Conservation (phyloP, 306 rosid species). For the Acmispon strigosus region DNA sequence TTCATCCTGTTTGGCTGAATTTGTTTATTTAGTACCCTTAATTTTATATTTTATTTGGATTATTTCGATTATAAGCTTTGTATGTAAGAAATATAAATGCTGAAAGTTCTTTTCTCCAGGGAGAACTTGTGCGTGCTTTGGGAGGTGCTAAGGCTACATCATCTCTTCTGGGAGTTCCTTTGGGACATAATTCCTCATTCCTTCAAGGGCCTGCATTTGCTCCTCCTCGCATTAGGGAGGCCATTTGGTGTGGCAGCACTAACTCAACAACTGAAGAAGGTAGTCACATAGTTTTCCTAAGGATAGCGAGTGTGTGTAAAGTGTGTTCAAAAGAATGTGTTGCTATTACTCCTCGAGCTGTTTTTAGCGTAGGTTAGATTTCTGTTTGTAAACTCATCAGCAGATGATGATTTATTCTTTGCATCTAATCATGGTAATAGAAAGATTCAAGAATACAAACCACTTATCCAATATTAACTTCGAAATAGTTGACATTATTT, state of each 20-base stretch:
- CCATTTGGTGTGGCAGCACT: conserved; percentile 98
- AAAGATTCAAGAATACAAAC: conserved; percentile 10
- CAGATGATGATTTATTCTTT: not conserved
- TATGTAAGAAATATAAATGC: not conserved
- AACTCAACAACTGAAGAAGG: conserved; percentile 95
- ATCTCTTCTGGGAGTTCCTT: conserved; percentile 90
- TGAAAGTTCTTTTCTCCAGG: conserved; percentile 36
- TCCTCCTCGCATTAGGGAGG: conserved; percentile 94
- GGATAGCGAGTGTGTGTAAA: not conserved
- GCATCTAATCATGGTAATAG: not conserved
- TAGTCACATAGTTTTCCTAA: conserved; percentile 16
- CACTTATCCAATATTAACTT: not conserved
- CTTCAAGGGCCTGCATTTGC: conserved; percentile 99
- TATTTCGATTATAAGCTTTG: not conserved
- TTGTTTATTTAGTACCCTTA: not conserved
- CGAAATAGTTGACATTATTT: not conserved
- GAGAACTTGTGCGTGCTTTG: conserved; percentile 87
- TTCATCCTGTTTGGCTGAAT: not conserved
- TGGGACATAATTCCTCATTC: conserved; percentile 96
- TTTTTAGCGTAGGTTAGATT: not conserved
- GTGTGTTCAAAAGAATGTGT: no score
- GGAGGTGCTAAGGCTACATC: conserved; percentile 79
- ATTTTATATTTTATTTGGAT: not conserved
- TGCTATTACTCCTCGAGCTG: no score
- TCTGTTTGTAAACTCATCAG: not conserved